Conservation (phyloP, 768 basidiomycete genomes). For the Tephrocybe sp. region DNA sequence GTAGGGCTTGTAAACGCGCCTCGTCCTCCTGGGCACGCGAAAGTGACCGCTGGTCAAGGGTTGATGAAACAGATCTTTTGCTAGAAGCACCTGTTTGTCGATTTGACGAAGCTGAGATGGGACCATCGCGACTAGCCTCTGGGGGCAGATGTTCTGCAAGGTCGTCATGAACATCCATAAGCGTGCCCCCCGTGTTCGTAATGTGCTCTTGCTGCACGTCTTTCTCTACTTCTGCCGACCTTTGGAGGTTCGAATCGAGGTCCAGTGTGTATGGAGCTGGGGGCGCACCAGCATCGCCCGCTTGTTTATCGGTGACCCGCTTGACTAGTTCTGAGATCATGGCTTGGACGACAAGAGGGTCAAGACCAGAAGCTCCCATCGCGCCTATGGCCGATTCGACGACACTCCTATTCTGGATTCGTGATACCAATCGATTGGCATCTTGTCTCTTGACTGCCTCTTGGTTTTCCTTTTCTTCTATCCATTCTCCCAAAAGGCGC, state of each 20-base stretch:
- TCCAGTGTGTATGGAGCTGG: background rate
- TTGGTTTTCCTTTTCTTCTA: conserved; percentile 17
- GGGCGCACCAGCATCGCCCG: background rate
- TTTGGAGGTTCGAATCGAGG: background rate
- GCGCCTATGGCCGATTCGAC: conserved; percentile 8
- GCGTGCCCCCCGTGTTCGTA: background rate
- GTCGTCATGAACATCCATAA: background rate
- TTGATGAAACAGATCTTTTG: background rate
- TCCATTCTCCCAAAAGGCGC: conserved; percentile 16
- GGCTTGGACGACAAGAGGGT: background rate
- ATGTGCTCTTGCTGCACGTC: conserved; percentile 21
- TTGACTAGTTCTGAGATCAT: background rate
- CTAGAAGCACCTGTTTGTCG: background rate
- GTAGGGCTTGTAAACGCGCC: background rate
- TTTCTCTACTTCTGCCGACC: conserved; percentile 16
- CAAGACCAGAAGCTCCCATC: background rate
- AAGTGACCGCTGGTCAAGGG: background rate
- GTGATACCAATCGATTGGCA: conserved; percentile 13
- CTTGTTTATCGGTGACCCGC: background rate
- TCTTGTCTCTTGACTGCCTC: conserved; percentile 17
- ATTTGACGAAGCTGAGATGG: too few relatives aligned
- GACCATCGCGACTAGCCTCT: background rate
- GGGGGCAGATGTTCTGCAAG: background rate
- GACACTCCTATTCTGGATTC: conserved; percentile 1
- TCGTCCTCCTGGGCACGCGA: conserved; percentile 1